Base-by-base conservation (phyloP, 2,329 filamentous ascomycete species). In the Colletotrichum sansevieriae region DNA sequence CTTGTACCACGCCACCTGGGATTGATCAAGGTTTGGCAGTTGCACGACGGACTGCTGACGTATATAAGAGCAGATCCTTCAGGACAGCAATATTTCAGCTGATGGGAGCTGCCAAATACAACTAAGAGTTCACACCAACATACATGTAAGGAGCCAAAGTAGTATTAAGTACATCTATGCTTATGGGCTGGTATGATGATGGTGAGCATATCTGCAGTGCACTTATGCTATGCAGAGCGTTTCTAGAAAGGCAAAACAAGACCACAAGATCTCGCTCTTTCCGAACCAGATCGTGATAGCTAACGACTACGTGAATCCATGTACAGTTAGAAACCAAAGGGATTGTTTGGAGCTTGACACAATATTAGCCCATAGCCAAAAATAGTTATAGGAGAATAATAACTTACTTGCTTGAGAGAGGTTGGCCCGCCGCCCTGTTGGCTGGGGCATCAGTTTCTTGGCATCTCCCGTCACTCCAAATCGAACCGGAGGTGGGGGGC, bases 321-420 rank as follows among this genome's bases (percentile, higher is more conserved):
- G 44, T 55, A 54, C 39, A 52, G 29, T 75, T 74, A 84, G 71
- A 87, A 87, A 22, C 85, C 85, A 71, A 87, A 87, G 1, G 85
- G 85, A 71, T 87, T 87, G 70, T 86, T 79, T 12, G 85, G 85
- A 35, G 85, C 85, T 87, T 4, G 43, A 15, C 49, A 13, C 22
- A 33, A 58, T 12, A 65, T 77, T 51, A 77, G 72, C 54, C 6
- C 12, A 12, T 6, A 43, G 35, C 43, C 7, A 12, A 12, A 6
- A 3, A 12, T 39, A 15, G 13, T 15, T 12, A 29, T 22, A 22
- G 11, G 54, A 33, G 56, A 3, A 51, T 25, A 41, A 55, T 12
- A 13, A 95, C 95, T 92, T 91, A 98, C 95, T 99, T 76, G 96
- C 96, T 89, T 97, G 93, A 60, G 92, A 87, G 73, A 99, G 86